Evolutionary conservation across 106 monocot genomes (phyloP).

Genomic region (Dendrobium huoshanense): DNA sequence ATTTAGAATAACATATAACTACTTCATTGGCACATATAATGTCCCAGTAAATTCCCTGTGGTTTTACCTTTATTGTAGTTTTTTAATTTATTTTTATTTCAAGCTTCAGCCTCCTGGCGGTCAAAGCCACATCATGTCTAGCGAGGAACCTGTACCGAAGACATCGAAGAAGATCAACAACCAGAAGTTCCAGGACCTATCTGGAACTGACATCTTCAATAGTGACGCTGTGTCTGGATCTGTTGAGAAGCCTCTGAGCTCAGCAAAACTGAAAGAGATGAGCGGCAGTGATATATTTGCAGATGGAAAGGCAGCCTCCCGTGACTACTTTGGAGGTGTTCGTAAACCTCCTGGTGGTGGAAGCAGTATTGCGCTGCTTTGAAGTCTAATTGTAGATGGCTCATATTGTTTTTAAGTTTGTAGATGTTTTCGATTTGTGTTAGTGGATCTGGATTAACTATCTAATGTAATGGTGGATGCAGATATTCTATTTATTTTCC

Average conservation of each 20-base stretch:
- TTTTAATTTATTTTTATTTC: background rate
- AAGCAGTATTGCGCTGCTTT: slow-evolving; percentile 73
- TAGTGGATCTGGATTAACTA: too few relatives aligned
- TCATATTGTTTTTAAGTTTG: too few relatives aligned
- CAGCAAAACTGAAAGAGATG: slow-evolving; percentile 62
- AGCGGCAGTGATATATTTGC: slow-evolving; percentile 76
- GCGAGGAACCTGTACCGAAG: slow-evolving; percentile 37
- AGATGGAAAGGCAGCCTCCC: slow-evolving; percentile 46
- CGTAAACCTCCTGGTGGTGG: slow-evolving; percentile 80
- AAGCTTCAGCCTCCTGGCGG: slow-evolving; percentile 38
- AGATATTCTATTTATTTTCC: too few relatives aligned
- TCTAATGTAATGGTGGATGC: too few relatives aligned
- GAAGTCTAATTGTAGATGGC: slow-evolving; percentile 4
- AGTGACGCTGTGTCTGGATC: slow-evolving; percentile 30
- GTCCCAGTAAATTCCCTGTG: too few relatives aligned
- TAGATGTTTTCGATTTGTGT: too few relatives aligned
- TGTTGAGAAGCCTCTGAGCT: slow-evolving; percentile 43
- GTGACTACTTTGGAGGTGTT: slow-evolving; percentile 60
- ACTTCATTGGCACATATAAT: too few relatives aligned
- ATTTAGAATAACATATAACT: too few relatives aligned
- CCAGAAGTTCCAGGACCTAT: slow-evolving; percentile 61
- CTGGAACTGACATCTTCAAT: slow-evolving; percentile 72
- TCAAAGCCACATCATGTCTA: slow-evolving; percentile 39
- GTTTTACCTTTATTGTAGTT: background rate
- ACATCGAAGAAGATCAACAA: slow-evolving; percentile 57